Evolutionary conservation across 2,329 filamentous ascomycete genomes (phyloP), one percentile per base, ranked within the genome.

Genomic region (Xylariaceae sp.): DNA sequence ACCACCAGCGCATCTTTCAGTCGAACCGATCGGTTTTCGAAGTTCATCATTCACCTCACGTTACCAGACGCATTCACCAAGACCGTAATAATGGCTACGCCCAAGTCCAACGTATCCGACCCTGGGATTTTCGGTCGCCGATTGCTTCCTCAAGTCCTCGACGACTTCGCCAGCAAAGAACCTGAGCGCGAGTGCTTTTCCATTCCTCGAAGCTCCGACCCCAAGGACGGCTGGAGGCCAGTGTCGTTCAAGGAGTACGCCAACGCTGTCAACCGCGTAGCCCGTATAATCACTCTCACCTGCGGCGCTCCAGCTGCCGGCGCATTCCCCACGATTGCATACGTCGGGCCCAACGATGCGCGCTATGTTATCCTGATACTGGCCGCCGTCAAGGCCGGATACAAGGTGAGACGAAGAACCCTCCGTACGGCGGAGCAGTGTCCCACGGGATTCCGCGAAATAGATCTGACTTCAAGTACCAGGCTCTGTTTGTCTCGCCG

Each of bases 401-500:
- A 68, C 37, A 65, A 68, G 60, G 74, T 76, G 58, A 45, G 39
- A 26, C 19, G 21, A 18, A 22, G 6, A 2, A 2, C n/a, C 3
- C 13, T 10, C 2, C 5, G 7, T 10, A 9, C 30, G 13, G 15
- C 32, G 34, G 42, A 6, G 9, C 6, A 4, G n/a, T n/a, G 5
- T 8, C 26, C 26, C 26, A 26, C 26, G 26, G 26, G 26, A 26
- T 4, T 26, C 32, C 32, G 32, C 3, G 32, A 21, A 5, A 8
- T 10, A 7, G 18, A 26, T 45, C 43, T 54, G 18, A 53, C 37
- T 29, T 8, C 12, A 12, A n/a, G 16, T 30, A 3, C 29, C 15
- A 73, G 68, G 69, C 71, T 2, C 65, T 78, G 6, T 71, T 76
- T 39, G 71, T 77, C 40, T 78, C 75, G 16, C 70, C 73, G 0